These are phyloP conservation scores for Diaporthe aspalathi DNA, from an alignment of 2,329 filamentous ascomycete genomes.

Conservation along the genomic window DNA sequence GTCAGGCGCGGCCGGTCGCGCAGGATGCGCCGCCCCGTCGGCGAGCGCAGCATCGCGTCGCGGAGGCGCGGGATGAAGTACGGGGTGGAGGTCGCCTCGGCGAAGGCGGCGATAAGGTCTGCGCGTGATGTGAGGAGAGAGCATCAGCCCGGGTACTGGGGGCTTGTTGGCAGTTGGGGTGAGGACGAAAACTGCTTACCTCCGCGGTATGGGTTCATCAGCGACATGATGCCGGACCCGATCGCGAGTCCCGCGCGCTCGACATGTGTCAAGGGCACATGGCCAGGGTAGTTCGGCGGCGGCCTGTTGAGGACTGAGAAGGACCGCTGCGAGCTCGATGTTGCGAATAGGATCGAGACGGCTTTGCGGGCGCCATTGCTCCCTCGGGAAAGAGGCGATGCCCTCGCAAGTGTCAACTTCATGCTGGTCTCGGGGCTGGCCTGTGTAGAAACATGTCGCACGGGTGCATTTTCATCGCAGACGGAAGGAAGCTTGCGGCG, in stretches of 20 bases:
- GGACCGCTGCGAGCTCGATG: slow-evolving; percentile 40
- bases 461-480: slow-evolving; percentile 6
- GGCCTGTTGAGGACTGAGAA: slow-evolving; percentile 91
- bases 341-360: neutral
- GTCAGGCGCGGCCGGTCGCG: slow-evolving; percentile 90
- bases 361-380: slow-evolving; percentile 15
- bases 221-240: slow-evolving; percentile 71
- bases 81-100: slow-evolving; percentile 92
- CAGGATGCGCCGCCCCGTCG: slow-evolving; percentile 90
- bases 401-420: slow-evolving; percentile 32
- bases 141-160: slow-evolving; percentile 19
- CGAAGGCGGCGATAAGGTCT: slow-evolving; percentile 95
- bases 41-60: slow-evolving; percentile 85
- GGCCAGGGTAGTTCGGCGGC: slow-evolving; percentile 87
- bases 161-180: neutral
- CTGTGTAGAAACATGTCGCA: slow-evolving; percentile 29
- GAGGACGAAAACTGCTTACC: slow-evolving; percentile 59
- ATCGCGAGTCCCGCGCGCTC: slow-evolving; percentile 80
- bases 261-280: slow-evolving; percentile 84
- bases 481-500: neutral
- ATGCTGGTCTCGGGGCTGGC: slow-evolving; percentile 27
- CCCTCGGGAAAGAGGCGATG: slow-evolving; percentile 25
- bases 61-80: slow-evolving; percentile 95
- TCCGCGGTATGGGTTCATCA: slow-evolving; percentile 82
- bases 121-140: slow-evolving; percentile 21